Conservation (phyloP, 2,329 filamentous ascomycete species). For the Trichoderma polysporum region DNA sequence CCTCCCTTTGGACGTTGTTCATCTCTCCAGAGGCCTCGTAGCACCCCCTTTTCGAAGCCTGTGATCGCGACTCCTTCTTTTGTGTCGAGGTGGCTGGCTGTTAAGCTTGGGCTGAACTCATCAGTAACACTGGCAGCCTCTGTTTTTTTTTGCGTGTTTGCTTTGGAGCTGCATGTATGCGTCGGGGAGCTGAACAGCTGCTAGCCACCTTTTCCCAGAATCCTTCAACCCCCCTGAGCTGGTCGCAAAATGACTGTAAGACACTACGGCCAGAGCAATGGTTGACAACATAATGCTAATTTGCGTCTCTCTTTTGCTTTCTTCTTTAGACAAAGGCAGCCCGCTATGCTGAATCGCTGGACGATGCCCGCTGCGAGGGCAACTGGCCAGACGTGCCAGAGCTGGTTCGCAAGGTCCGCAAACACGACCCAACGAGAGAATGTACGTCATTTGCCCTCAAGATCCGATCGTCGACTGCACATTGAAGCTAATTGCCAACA, state of each 20-base stretch:
- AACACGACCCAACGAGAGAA: conserved; percentile 81
- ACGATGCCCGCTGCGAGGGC: conserved; percentile 82
- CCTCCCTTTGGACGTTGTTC: conserved; percentile 13
- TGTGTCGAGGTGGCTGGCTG: not conserved
- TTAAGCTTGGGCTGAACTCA: not conserved
- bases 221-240: conserved; percentile 27
- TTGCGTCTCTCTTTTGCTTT: conserved; percentile 14
- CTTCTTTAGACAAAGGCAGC: conserved; percentile 65
- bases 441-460: conserved; percentile 57
- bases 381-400: conserved; percentile 86
- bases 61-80: conserved; percentile 3
- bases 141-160: conserved; percentile 2
- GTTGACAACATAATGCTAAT: conserved; percentile 24
- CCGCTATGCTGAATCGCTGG: conserved; percentile 78
- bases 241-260: conserved; percentile 40
- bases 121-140: not conserved
- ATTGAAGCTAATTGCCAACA: conserved; percentile 6
- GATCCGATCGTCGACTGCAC: conserved; percentile 21
- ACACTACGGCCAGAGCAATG: not conserved
- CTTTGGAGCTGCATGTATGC: conserved; percentile 23
- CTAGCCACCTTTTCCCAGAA: conserved; percentile 20
- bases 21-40: conserved; percentile 5
- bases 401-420: conserved; percentile 87
- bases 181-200: conserved; percentile 25
- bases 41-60: not conserved